Base-by-base conservation (phyloP, 139 green algal genomes). In the Asterochloris sp. region DNA sequence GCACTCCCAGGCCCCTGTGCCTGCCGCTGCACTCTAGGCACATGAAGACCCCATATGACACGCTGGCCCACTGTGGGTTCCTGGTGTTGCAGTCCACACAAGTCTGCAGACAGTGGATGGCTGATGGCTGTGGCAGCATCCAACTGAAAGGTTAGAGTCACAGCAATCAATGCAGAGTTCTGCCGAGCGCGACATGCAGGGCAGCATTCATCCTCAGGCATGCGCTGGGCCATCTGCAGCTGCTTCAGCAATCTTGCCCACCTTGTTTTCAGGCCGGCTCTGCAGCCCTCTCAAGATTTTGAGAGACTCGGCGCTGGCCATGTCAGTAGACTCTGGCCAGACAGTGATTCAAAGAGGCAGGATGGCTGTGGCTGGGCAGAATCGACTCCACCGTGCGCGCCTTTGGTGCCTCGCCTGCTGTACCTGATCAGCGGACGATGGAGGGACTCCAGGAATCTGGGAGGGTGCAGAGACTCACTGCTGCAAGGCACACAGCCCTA, bases 41-140 rank as follows among this genome's bases (percentile, higher is more conserved):
- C 93, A 99, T 96, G 88, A 99, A 99, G 66, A 94, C 93, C 73
- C 97, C 97, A 85, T 99, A 98, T 11, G 89, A 96, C 0, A 99
- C 97, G 1, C 87, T 94, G 12, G 96, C 96, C 96, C 96, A 98
- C 86, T 98, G 93, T 17, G 97, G 96, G 69, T 98, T 98, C 84
- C 96, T 96, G 73, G 92, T 94, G 17, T 94, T 90, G 85, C 97
- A 99, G 83, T 99, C 97, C 11, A 95, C 94, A 74, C 97, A 99
- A 0, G 96, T 86, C 92, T 97, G 89, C 61, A 85, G 12, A 69
- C 76, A 80, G 23, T 12, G 19, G 63, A 28, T 21, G 38, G 19
- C 19, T 24, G 66, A 21, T 73, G 17, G 67, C 17, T 24, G 38
- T 23, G 26, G 12, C 23, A 73, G 19, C 21, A 73, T 73, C 4